Evolutionary conservation across 305 asterid genomes (phyloP), one percentile per base, ranked within the genome.

Genomic region (Nicotiana rustica): DNA sequence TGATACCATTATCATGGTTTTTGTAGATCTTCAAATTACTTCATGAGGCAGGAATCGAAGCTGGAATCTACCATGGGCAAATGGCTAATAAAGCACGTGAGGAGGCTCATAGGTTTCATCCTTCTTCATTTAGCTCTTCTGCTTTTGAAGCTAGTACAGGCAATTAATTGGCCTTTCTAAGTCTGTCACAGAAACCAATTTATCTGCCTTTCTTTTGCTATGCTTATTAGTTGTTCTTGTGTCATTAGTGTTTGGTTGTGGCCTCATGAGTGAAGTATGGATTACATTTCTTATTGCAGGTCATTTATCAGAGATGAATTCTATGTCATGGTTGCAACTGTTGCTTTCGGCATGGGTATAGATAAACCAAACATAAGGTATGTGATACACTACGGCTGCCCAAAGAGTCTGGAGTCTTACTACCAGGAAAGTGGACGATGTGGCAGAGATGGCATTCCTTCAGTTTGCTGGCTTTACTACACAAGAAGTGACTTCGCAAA

Each of bases 391-490:
- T 94, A 92, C 84, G 99, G 99, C 82, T 96, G 98, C 90, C 99
- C 99, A 76, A 96, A 96, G 93, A 96, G 98, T 86, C 90, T 96
- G 90, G 99, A 96, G 83, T 94, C 99, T 81, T 96, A 96, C 87
- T 96, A 94, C 88, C 99, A 96, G 89, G 99, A 96, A 89, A 96
- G 99, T 86, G 99, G 99, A 81, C 92, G 99, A 57, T 96, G 99
- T 83, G 99, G 99, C 65, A 88, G 99, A 88, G 99, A 96, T 85
- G 98, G 99, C 36, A 85, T 93, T 90, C 90, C 97, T 84, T 96
- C 99, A 67, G 87, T 86, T 91, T 96, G 99, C 90, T 89, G 86
- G 90, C 93, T 96, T 60, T 96, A 94, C 87, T 96, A 87, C 86
- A 83, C 95, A 61, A 92, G 98, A 88, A 89, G 97, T 84, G 97